Conservation (phyloP, 129 eudicot genomes). For the Saussurea involucrata region DNA sequence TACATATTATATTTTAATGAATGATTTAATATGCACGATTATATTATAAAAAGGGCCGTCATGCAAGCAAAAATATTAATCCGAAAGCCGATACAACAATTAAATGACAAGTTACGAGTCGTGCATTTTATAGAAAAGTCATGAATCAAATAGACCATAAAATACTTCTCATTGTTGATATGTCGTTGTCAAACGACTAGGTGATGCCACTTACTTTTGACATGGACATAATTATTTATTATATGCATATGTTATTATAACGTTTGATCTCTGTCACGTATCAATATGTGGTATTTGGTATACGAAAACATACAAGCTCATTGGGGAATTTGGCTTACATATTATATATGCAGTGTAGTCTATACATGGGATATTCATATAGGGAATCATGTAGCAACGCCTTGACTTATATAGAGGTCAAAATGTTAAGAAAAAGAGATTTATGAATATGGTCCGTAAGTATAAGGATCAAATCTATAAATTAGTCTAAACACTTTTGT, state of each 20-base stretch:
- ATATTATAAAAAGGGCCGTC: too few species aligned
- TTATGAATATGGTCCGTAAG: too few species aligned
- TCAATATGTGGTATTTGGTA: neutral
- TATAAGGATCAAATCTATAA: too few species aligned
- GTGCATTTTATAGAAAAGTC: neutral
- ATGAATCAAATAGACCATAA: neutral
- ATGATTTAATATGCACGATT: too few species aligned
- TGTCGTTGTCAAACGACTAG: neutral
- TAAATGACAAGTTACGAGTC: neutral
- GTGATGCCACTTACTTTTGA: neutral
- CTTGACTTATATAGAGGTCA: too few species aligned
- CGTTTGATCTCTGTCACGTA: neutral
- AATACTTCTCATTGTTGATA: neutral
- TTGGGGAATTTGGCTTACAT: neutral
- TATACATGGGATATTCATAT: neutral
- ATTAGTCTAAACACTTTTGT: too few species aligned
- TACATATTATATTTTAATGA: too few species aligned
- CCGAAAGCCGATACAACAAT: neutral
- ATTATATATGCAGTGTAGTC: too few species aligned
- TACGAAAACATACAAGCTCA: neutral
- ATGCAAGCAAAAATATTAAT: too few species aligned
- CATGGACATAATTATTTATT: neutral
- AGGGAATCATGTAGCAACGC: too few species aligned
- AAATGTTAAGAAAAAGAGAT: too few species aligned
- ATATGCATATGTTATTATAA: neutral